Evolutionary conservation across 306 rosid genomes (phyloP).

Genomic region (Casuarina cunninghamiana): DNA sequence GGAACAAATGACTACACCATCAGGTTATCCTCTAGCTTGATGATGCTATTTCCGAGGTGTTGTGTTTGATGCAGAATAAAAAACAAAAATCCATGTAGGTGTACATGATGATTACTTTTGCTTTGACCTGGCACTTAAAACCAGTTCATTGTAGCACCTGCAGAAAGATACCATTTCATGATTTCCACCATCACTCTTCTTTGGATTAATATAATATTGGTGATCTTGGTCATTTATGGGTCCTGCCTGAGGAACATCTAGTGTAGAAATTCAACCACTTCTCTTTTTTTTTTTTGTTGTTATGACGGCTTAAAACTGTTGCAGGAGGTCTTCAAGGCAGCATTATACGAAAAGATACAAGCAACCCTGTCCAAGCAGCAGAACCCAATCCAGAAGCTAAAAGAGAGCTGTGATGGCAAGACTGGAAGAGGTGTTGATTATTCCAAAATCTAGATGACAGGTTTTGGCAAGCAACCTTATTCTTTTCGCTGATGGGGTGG

Average conservation of each 20-base stretch:
- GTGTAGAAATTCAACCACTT: background rate
- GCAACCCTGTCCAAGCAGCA: constrained; percentile 56
- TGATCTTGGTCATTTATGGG: constrained; percentile 3
- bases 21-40: constrained; percentile 44
- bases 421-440: constrained; percentile 19
- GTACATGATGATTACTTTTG: background rate
- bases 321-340: constrained; percentile 70
- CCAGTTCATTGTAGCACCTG: background rate
- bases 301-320: constrained; percentile 28
- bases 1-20: constrained; percentile 49
- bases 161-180: background rate
- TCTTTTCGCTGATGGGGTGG: constrained; percentile 18
- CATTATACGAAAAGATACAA: constrained; percentile 50
- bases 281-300: constrained; percentile 17
- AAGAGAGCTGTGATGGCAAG: constrained; percentile 51
- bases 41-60: background rate
- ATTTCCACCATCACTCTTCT: background rate
- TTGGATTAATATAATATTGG: background rate
- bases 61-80: background rate
- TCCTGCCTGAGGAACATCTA: background rate
- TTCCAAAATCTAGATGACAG: constrained; percentile 20
- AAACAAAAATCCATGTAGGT: background rate
- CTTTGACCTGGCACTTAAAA: background rate
- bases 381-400: constrained; percentile 61
- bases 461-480: constrained; percentile 20